Evolutionary conservation across 495 filamentous ascomycete species (phyloP).

Genomic region (Aspergillus campestris): DNA sequence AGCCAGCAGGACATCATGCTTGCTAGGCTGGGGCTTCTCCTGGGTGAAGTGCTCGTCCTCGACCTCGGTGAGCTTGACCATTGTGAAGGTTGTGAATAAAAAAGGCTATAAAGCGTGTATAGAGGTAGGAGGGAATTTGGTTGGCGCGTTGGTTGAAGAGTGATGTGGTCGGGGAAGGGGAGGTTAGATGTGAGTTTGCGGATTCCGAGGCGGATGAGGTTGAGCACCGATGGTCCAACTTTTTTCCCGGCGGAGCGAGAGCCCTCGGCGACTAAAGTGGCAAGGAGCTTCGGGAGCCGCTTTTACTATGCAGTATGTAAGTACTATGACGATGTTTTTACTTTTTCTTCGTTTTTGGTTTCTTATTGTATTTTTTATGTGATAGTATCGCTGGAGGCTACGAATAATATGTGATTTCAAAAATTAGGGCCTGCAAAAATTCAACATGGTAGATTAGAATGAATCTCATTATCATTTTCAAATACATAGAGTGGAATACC

Average conservation of each 20-base stretch:
- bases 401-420: no score
- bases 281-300: conserved; percentile 25
- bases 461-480: no score
- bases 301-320: background rate
- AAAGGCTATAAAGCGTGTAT: no score
- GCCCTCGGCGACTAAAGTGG: conserved; percentile 24
- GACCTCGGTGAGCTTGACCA: conserved; percentile 96
- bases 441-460: no score
- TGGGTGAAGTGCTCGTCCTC: conserved; percentile 86
- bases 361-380: background rate
- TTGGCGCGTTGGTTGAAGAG: conserved; percentile 9
- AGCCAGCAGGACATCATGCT: conserved; percentile 36
- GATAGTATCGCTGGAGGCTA: no score
- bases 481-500: no score
- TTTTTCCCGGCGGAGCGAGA: conserved; percentile 32
- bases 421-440: no score
- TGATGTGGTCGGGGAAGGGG: conserved; percentile 6
- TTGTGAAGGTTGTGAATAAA: conserved; percentile 41
- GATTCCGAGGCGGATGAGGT: conserved; percentile 16
- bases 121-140: no score
- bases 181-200: conserved; percentile 17
- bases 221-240: conserved; percentile 21
- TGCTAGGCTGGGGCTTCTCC: conserved; percentile 57
- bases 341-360: background rate
- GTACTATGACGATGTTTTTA: background rate